These are phyloP conservation scores for Microstroma glucosiphilum DNA, from an alignment of 1,284 basidiomycete species.

Conservation along the genomic window DNA sequence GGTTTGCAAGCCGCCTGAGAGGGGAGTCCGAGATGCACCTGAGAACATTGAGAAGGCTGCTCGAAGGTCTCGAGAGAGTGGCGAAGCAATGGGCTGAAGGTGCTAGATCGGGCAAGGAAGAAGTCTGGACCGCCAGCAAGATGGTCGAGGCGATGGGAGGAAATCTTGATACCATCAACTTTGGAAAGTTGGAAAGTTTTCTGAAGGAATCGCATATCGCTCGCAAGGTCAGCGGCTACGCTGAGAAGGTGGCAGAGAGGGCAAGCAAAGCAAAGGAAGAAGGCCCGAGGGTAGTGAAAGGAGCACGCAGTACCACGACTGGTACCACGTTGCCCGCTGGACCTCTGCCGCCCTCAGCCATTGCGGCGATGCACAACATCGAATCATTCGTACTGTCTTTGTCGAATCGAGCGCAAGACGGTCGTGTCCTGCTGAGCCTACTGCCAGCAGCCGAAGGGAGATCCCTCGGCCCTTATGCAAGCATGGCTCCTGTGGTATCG, in stretches of 20 bases:
- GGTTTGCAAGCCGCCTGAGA: slow-evolving; percentile 71
- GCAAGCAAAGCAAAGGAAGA: slow-evolving; percentile 53
- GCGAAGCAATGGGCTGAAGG: slow-evolving; percentile 4
- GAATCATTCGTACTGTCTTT: slow-evolving; percentile 79
- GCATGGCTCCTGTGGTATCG: slow-evolving; percentile 53
- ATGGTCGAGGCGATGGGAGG: slow-evolving; percentile 66
- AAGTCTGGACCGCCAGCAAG: slow-evolving; percentile 62
- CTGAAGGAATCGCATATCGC: slow-evolving; percentile 76
- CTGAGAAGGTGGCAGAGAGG: slow-evolving; percentile 62
- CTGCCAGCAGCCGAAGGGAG: slow-evolving; percentile 3
- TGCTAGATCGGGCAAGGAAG: slow-evolving; percentile 33
- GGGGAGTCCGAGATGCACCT: slow-evolving; percentile 71
- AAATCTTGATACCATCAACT: slow-evolving; percentile 65
- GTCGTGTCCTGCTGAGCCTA: slow-evolving; percentile 52
- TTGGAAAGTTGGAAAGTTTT: slow-evolving; percentile 69
- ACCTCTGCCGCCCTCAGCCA: slow-evolving; percentile 40
- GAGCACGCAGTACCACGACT: neutral
- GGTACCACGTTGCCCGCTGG: neutral
- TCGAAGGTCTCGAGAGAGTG: slow-evolving; percentile 22
- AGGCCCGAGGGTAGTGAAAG: slow-evolving; percentile 2
- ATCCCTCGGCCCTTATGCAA: slow-evolving; percentile 11
- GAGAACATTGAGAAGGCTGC: slow-evolving; percentile 59
- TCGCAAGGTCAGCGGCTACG: slow-evolving; percentile 63
- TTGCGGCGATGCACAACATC: slow-evolving; percentile 76
- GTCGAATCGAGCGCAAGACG: slow-evolving; percentile 71